Conservation (phyloP, 2,329 filamentous ascomycete genomes). For the Mycosphaerella arachidis region DNA sequence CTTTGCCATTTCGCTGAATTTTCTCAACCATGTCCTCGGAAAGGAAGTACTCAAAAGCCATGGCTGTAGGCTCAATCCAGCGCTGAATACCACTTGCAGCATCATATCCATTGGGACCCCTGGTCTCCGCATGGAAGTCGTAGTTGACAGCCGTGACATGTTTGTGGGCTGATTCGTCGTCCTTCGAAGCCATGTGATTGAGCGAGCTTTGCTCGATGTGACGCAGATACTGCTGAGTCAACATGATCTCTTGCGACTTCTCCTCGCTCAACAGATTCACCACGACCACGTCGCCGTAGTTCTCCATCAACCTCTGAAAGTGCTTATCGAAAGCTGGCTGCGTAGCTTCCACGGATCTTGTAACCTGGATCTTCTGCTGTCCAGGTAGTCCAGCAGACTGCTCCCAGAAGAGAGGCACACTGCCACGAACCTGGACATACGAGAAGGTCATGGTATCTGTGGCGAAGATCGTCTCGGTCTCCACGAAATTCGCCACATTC, state of each 20-base stretch:
- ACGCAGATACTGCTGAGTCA: slow-evolving; percentile 72
- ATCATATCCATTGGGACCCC: slow-evolving; percentile 80
- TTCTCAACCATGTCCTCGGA: slow-evolving; percentile 65
- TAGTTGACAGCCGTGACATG: slow-evolving; percentile 80
- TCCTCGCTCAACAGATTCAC: slow-evolving; percentile 90
- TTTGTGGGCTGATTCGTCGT: slow-evolving; percentile 59
- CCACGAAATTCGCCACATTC: slow-evolving; percentile 97
- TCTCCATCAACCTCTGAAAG: slow-evolving; percentile 77
- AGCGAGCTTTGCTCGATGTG: slow-evolving; percentile 72
- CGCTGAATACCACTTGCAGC: slow-evolving; percentile 79
- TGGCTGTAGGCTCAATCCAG: slow-evolving; percentile 72
- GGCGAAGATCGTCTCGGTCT: slow-evolving; percentile 92
- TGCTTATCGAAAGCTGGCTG: slow-evolving; percentile 95
- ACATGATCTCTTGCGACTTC: slow-evolving; percentile 79
- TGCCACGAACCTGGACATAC: slow-evolving; percentile 87
- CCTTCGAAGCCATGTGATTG: slow-evolving; percentile 47
- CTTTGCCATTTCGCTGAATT: slow-evolving; percentile 36
- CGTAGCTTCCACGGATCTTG: slow-evolving; percentile 80
- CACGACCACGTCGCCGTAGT: slow-evolving; percentile 86
- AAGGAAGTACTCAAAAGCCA: slow-evolving; percentile 89
- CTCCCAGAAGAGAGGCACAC: slow-evolving; percentile 96
- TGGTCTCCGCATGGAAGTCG: slow-evolving; percentile 94
- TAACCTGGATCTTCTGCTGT: slow-evolving; percentile 91
- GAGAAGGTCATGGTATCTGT: slow-evolving; percentile 77
- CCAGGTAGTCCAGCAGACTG: slow-evolving; percentile 83